These are phyloP conservation scores for Sporisorium scitamineum DNA, from an alignment of 1,284 basidiomycete species.

Conservation along the genomic window DNA sequence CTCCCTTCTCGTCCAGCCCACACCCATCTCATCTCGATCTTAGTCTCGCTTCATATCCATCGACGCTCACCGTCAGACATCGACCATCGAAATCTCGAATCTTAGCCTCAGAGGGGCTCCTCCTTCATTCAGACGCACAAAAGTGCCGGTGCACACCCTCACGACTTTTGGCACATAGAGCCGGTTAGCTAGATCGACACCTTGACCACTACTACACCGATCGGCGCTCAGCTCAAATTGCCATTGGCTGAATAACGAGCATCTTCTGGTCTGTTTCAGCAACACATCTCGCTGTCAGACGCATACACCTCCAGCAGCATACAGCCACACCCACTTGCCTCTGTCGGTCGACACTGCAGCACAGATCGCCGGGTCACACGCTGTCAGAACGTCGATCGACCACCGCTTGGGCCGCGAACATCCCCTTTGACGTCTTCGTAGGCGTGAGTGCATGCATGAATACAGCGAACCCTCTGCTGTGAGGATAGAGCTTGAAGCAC, in stretches of 20 bases:
- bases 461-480: background rate
- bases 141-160: background rate
- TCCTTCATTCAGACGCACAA: background rate
- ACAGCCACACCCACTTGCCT: background rate
- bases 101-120: background rate
- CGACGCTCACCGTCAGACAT: background rate
- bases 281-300: background rate
- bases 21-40: background rate
- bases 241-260: background rate
- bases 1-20: background rate
- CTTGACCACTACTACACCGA: background rate
- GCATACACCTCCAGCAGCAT: background rate
- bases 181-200: background rate
- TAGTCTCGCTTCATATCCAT: background rate
- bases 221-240: background rate
- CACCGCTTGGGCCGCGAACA: background rate
- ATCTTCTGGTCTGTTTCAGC: background rate
- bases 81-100: background rate
- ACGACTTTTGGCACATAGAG: background rate
- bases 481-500: background rate
- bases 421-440: background rate
- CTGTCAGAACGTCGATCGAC: background rate
- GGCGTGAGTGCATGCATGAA: constrained; percentile 2
- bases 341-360: background rate
- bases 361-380: background rate